Evolutionary conservation across 139 green algal genomes (phyloP), one percentile per base, ranked within the genome.

Genomic region (Deuterostichococcus epilithicus): DNA sequence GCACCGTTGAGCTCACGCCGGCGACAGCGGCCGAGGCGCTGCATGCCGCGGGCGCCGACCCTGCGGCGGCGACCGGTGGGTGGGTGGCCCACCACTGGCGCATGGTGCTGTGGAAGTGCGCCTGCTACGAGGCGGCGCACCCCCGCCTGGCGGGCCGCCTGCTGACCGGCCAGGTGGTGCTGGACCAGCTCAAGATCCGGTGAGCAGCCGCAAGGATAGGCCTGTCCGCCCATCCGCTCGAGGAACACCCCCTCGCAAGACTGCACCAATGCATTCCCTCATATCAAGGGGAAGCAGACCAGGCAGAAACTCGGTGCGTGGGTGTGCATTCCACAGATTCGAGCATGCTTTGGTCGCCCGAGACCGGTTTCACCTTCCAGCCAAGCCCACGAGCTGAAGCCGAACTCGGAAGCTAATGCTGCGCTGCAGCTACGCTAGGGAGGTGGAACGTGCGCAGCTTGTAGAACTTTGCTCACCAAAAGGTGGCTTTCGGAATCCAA

Each of bases 21-120:
- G 73, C 34, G 0, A 70, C 78, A 36, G 71, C 86, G 15, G 39
- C 66, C 8, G 44, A 33, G 37, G 37, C 47, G 39, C 83, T 92
- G 73, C 74, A 86, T 32, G 76, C 60, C 4, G 79, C 73, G 28
- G 87, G 87, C 10, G 85, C 87, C n/a, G 82, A 85, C 58, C 35
- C 69, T 0, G 28, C 39, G 0, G 70, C 83, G 13, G 86, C 81
- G 18, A 83, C 78, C 0, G 45, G 72, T 1, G 86, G 78, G 3
- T 94, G 90, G 90, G 82, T 88, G 18, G 30, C 30, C 30, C 94
- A 94, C 76, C 84, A 90, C 65, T 91, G 78, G 73, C 83, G 79
- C 5, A 92, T 86, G 90, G 76, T 90, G 44, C 80, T 94, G n/a
- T 94, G 90, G 88, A 94, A 94, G 83, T 83, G 93, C 60, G 86